phyloP scores from a whole-genome alignment of 164 flowering plant species.

The Pachysandra terminalis region DNA sequence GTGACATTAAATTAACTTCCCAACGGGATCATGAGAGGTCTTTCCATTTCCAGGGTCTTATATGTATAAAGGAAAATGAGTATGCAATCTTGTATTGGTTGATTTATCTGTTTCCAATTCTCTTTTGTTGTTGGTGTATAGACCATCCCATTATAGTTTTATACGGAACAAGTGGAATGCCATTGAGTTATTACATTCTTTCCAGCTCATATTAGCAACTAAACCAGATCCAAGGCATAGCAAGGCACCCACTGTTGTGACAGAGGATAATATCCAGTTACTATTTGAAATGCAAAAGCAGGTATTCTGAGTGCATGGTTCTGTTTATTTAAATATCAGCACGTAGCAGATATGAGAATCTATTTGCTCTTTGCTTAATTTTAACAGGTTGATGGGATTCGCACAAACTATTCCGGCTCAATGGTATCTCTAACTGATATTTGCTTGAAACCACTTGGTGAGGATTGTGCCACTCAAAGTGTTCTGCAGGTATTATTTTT shows the following conservation, averaged over 20 bases:
- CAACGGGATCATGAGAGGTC: too few species aligned
- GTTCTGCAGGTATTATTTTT: slow-evolving; percentile 79
- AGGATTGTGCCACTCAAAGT: slow-evolving; percentile 93
- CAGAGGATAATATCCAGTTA: slow-evolving; percentile 68
- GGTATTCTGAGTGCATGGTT: slow-evolving; percentile 35
- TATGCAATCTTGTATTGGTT: too few species aligned
- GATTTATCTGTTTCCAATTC: too few species aligned
- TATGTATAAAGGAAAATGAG: too few species aligned
- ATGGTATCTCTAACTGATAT: slow-evolving; percentile 71
- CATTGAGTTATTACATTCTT: not conserved
- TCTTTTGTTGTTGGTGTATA: too few species aligned
- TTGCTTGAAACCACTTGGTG: slow-evolving; percentile 91
- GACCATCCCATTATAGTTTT: too few species aligned
- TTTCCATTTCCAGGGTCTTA: too few species aligned
- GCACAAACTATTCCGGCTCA: slow-evolving; percentile 78
- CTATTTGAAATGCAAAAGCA: slow-evolving; percentile 88
- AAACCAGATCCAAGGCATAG: slow-evolving; percentile 45
- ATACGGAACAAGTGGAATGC: not conserved
- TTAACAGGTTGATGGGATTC: slow-evolving; percentile 71
- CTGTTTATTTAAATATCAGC: not conserved
- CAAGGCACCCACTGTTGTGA: slow-evolving; percentile 66
- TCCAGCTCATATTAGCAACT: slow-evolving; percentile 82
- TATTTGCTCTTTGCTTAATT: not conserved
- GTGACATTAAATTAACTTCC: too few species aligned
- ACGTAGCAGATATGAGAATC: not conserved